Evolutionary conservation across 257 asterid genomes (phyloP).

Genomic region (Coffea eugenioides): DNA sequence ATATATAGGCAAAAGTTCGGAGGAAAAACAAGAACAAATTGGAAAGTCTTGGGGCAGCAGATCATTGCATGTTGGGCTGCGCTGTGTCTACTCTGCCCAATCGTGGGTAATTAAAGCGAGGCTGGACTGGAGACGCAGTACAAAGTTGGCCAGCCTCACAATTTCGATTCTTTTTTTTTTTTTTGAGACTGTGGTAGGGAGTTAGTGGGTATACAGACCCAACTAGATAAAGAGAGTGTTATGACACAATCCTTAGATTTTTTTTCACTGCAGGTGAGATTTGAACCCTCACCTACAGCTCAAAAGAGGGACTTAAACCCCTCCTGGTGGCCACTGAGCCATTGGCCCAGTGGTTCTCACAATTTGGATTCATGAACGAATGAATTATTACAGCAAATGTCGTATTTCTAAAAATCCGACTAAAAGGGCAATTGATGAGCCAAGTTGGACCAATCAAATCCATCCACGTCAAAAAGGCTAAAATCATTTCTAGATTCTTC

Average conservation of each 20-base stretch:
- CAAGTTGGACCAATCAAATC: background rate
- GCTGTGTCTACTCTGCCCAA: background rate
- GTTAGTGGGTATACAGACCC: no score
- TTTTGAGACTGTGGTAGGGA: no score
- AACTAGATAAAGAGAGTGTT: no score
- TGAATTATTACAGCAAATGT: background rate
- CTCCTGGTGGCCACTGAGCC: no score
- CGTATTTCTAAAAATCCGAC: background rate
- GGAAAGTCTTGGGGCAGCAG: background rate
- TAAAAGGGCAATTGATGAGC: background rate
- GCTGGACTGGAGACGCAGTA: no score
- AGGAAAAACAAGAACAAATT: background rate
- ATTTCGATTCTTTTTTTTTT: no score
- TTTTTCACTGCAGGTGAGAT: no score
- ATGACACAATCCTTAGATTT: no score
- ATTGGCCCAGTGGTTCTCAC: no score
- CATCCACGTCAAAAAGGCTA: conserved; percentile 1
- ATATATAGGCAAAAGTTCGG: background rate
- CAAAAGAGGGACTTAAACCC: no score
- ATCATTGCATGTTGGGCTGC: background rate
- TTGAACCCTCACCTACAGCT: no score
- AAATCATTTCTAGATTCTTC: background rate
- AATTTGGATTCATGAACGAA: no score
- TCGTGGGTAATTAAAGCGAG: background rate
- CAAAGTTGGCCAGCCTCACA: background rate